Base-by-base conservation (phyloP, 2,329 filamentous ascomycete genomes). In the Cladosporium halotolerans region DNA sequence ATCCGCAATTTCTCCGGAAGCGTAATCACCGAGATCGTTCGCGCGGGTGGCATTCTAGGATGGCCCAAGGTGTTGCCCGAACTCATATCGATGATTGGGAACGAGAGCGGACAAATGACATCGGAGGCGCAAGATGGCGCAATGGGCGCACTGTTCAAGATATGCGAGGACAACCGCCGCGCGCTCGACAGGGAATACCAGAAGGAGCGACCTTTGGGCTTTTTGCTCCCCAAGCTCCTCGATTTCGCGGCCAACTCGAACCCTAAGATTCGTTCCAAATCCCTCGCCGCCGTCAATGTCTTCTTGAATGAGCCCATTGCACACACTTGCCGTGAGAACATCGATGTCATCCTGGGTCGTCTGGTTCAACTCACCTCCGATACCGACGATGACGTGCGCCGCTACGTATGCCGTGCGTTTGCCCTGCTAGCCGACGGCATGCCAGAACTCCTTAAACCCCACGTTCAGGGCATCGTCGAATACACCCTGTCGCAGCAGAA, bases 131-230 rank as follows among this genome's bases (percentile, higher is more conserved):
- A 96, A 67, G 92, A 99, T 69, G 91, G 91, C 57, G 91, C 89
- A 62, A 96, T 97, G 87, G 83, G 88, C 45, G 91, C 93, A 45
- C 78, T 99, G 70, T 77, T 86, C 68, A 97, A 97, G 76, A 91
- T 99, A 57, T 99, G 93, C 72, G 93, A 99, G 72, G 93, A 99
- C 73, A 96, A 95, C 73, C 85, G 83, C 65, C 89, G 87, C 67
- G 79, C 89, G 55, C 76, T 99, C 51, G 89, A 95, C 71, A 84
- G 85, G 63, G 89, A 96, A 59, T 89, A 95, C 68, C 84, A 90
- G 66, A 89, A 90, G 56, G 86, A 96, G 70, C 81, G 90, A 53
- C 93, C 93, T 1, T 81, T 97, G 56, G 86, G 87, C 68, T 86
- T 90, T 63, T 83, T 99, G 43, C 85, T 97, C 46, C 93, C 93